A percentile compares a stretch with the other conserved stretches of the same genome.
phyloP scores from a whole-genome alignment of 305 asterid genomes.

The Ruellia speciosa region DNA sequence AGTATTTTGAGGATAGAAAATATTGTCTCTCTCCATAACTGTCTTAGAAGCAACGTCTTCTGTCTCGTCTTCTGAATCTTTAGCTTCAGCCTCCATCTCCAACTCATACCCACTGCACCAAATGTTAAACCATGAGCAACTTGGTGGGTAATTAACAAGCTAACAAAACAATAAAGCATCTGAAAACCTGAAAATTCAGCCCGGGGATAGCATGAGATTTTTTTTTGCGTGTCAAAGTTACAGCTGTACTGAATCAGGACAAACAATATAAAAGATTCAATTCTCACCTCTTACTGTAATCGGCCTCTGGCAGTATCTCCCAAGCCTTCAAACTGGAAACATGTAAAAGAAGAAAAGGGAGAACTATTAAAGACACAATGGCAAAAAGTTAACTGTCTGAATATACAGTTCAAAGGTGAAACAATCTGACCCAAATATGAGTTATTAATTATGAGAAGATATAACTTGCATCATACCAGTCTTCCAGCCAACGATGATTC shows the following conservation, averaged over 20 bases:
- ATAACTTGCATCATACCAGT: constrained; percentile 44
- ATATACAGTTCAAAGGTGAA: constrained; percentile 9
- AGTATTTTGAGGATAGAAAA: constrained; percentile 32
- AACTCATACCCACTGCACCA: constrained; percentile 65
- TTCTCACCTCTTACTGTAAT: constrained; percentile 66
- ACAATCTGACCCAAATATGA: constrained; percentile 10
- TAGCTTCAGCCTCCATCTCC: constrained; percentile 74
- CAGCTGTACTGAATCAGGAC: background rate
- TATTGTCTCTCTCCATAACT: constrained; percentile 27
- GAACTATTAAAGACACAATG: constrained; percentile 4
- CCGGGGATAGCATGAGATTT: background rate
- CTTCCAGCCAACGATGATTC: constrained; percentile 82
- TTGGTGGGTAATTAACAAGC: constrained; percentile 2
- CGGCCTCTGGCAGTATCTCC: constrained; percentile 77
- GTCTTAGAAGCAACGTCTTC: constrained; percentile 32
- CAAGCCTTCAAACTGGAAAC: constrained; percentile 68
- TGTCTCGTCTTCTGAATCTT: constrained; percentile 87
- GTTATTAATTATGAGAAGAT: constrained; percentile 16
- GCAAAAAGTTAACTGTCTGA: constrained; percentile 7
- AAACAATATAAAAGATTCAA: background rate
- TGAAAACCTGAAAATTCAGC: constrained; percentile 2
- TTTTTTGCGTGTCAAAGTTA: constrained; percentile 2
- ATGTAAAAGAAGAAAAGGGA: constrained; percentile 4
- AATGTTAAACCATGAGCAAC: constrained; percentile 10
- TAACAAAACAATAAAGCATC: constrained; percentile 9